A percentile compares a stretch with the other conserved stretches of the same genome.
Evolutionary conservation across 139 green algal species (phyloP).

Genomic region (Asterochloris sp.): DNA sequence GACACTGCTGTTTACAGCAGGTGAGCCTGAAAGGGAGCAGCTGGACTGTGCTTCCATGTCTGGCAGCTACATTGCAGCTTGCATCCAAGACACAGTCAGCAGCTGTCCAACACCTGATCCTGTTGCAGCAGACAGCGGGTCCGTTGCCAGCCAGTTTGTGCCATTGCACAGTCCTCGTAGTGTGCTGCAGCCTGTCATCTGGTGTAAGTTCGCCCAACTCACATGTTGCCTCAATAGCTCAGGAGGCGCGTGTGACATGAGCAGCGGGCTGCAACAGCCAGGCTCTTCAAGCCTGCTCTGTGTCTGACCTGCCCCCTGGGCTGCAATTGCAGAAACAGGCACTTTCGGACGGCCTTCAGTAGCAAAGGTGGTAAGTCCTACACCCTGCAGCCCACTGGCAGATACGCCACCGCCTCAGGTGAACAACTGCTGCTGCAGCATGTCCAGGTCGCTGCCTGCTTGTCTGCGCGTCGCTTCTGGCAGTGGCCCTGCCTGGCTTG

Average conservation of each 20-base stretch:
- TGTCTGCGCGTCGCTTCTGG: neutral
- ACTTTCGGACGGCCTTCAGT: conserved; percentile 69
- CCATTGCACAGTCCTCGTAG: neutral
- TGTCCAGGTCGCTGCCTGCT: neutral
- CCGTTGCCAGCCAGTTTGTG: neutral
- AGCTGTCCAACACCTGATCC: neutral
- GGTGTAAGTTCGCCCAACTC: neutral
- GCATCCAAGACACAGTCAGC: neutral
- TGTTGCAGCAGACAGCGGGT: neutral
- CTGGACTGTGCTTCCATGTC: neutral
- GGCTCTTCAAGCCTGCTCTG: neutral
- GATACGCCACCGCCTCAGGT: conserved; percentile 37
- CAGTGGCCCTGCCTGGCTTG: neutral
- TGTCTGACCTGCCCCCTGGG: neutral
- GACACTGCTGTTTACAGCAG: conserved; percentile 72
- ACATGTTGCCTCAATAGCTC: neutral
- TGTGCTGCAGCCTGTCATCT: neutral
- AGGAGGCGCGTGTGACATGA: neutral
- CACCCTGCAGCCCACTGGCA: conserved; percentile 44
- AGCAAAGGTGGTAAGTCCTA: conserved; percentile 71
- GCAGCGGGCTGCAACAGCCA: neutral
- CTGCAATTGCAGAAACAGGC: conserved; percentile 45
- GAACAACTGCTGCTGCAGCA: neutral
- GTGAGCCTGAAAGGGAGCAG: conserved; percentile 1
- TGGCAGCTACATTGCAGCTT: neutral